These are phyloP conservation scores for Penicillium waksmanii DNA, from an alignment of 495 filamentous ascomycete species.

Conservation along the genomic window DNA sequence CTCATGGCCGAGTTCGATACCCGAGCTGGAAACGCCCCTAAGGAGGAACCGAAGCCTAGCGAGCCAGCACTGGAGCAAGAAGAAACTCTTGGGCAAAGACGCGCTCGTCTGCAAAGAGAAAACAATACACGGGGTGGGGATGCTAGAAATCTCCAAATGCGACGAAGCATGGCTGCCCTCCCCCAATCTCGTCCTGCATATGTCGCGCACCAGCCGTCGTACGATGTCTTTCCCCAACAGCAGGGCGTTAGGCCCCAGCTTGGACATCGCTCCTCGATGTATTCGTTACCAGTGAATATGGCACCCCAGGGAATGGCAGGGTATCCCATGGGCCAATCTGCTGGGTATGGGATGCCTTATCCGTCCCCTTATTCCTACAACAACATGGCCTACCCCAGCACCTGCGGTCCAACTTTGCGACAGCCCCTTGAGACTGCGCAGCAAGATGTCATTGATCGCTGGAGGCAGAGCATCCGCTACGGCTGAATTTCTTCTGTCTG, in stretches of 20 bases:
- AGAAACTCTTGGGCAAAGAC: slow-evolving; percentile 88
- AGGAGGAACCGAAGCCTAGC: slow-evolving; percentile 6
- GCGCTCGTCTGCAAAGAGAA: slow-evolving; percentile 77
- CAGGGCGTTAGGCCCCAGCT: slow-evolving; percentile 18
- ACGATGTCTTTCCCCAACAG: slow-evolving; percentile 28
- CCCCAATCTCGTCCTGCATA: slow-evolving; percentile 59
- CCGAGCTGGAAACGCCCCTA: slow-evolving; percentile 35
- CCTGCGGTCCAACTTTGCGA: slow-evolving; percentile 33
- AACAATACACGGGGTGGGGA: slow-evolving; percentile 42
- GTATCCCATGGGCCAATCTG: slow-evolving; percentile 29
- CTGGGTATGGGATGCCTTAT: slow-evolving; percentile 32
- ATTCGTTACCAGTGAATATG: slow-evolving; percentile 32
- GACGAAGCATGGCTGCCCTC: slow-evolving; percentile 72
- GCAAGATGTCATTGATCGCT: slow-evolving; percentile 83
- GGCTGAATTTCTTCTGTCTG: slow-evolving; percentile 7
- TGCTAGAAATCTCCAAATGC: slow-evolving; percentile 37
- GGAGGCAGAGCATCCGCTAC: slow-evolving; percentile 75
- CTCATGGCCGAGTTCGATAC: slow-evolving; percentile 73
- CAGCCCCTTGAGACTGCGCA: slow-evolving; percentile 57
- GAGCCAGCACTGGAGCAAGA: slow-evolving; percentile 50
- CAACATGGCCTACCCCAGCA: slow-evolving; percentile 35
- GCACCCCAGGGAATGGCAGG: slow-evolving; percentile 18
- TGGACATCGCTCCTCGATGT: slow-evolving; percentile 39
- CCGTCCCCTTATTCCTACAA: slow-evolving; percentile 36
- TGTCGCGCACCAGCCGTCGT: slow-evolving; percentile 31